Percentiles rank a stretch among this genome's conserved stretches.
Evolutionary conservation across 2,329 filamentous ascomycete genomes (phyloP).

Genomic region (Diatrype stigma): DNA sequence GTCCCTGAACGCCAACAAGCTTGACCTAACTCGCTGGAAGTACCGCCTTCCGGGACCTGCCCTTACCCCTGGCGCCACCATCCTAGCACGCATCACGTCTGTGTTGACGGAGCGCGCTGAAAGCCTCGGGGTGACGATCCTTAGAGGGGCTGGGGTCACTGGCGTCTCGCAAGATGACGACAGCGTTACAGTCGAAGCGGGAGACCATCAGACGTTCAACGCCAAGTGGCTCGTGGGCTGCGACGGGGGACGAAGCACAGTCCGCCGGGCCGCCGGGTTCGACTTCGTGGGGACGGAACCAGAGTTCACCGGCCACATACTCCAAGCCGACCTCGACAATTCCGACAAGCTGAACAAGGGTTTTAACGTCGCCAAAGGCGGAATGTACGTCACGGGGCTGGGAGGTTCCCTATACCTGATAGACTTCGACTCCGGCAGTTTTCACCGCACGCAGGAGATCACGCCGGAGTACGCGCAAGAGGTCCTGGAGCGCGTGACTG

Average conservation of each 20-base stretch:
- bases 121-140: slow-evolving; percentile 24
- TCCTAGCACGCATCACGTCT: slow-evolving; percentile 20
- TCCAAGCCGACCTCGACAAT: slow-evolving; percentile 29
- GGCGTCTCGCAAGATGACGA: slow-evolving; percentile 14
- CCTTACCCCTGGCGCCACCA: slow-evolving; percentile 14
- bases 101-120: slow-evolving; percentile 18
- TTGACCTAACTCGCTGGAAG: slow-evolving; percentile 25
- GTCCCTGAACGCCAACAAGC: slow-evolving; percentile 19
- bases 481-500: slow-evolving; percentile 14
- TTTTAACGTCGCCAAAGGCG: slow-evolving; percentile 19
- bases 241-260: slow-evolving; percentile 36
- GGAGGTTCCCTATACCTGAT: slow-evolving; percentile 8
- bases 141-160: slow-evolving; percentile 21
- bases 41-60: slow-evolving; percentile 29
- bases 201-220: slow-evolving; percentile 14
- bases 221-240: slow-evolving; percentile 37
- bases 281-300: slow-evolving; percentile 32
- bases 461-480: slow-evolving; percentile 15
- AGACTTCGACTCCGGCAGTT: slow-evolving; percentile 16
- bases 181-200: slow-evolving; percentile 17
- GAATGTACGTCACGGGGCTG: slow-evolving; percentile 21
- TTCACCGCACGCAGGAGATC: slow-evolving; percentile 14
- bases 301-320: slow-evolving; percentile 31
- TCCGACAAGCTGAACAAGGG: slow-evolving; percentile 22
- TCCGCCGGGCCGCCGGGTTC: slow-evolving; percentile 35